Base-by-base conservation (phyloP, 2,329 filamentous ascomycete species). In the Fusarium keratoplasticum region DNA sequence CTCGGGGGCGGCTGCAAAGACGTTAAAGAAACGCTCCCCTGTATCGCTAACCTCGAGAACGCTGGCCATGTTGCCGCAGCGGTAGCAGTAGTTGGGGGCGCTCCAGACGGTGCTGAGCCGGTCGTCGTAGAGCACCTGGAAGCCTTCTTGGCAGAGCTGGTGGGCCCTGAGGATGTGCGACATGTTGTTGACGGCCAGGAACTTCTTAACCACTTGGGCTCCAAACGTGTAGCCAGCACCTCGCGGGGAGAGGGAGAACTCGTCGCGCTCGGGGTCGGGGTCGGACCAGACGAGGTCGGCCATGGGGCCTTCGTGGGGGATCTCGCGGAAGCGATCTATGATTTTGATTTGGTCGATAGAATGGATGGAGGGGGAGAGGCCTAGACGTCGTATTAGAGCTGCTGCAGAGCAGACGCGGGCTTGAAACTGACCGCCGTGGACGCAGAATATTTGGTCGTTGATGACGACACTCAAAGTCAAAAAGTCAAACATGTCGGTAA, bases 401-500 rank as follows among this genome's bases (percentile, higher is more conserved):
- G 18, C 40, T 44, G 40, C 9, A 14, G 38, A 22, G 52, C 16
- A 13, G 33, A 20, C 11, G 33, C 36, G 14, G 31, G 22, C 22
- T 50, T 31, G 40, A 25, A 38, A 62, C 55, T 83, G 83, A 87
- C 92, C 95, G 82, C 96, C 96, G 83, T 99, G 96, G 8, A 99
- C 96, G 83, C 96, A 99, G 83, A 99, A 99, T 76, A 99, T 99
- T 83, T 98, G 94, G 83, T 99, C 94, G 82, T 98, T 97, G 82
- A 99, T 99, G 73, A 99, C 96, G 70, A 98, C 97, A 78, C 94
- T 97, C 66, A 99, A 87, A 9, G 96, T 98, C 73, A 99, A 88
- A 83, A 97, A 99, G 85, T 99, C 96, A 84, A 99, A 99, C 95
- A 99, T 98, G 85, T 99, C 96, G 75, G 96, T 99, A 82, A 99